These are phyloP conservation scores for Entamoeba nuttalli DNA, from an alignment of 208 protist genomes.

Conservation along the genomic window DNA sequence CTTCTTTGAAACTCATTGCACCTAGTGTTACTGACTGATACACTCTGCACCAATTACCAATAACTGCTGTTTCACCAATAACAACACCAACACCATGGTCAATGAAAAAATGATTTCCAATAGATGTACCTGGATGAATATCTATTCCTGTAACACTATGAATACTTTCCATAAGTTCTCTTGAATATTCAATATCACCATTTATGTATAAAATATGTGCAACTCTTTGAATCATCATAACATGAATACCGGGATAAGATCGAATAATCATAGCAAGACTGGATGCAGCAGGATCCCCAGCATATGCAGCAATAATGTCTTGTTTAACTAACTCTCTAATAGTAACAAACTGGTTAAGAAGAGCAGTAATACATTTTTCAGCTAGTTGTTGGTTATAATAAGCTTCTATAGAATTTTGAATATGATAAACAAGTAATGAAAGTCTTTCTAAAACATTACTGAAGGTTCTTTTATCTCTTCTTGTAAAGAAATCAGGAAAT, in stretches of 20 bases:
- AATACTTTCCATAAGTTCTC: not conserved
- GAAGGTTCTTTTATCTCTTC: not conserved
- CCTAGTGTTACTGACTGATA: conserved; percentile 41
- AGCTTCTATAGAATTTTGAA: not conserved
- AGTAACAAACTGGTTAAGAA: not conserved
- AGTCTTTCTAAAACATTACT: not conserved
- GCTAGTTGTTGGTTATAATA: not conserved
- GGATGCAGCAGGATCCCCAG: not conserved
- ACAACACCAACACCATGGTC: conserved; percentile 41
- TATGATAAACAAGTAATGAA: not conserved
- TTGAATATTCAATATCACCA: not conserved
- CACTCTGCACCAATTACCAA: conserved; percentile 31
- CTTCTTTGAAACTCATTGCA: conserved; percentile 23
- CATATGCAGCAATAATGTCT: not conserved
- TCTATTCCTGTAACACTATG: conserved; percentile 22
- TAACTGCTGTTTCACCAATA: conserved; percentile 39
- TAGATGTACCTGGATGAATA: conserved; percentile 37
- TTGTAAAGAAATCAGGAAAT: not conserved
- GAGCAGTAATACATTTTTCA: not conserved
- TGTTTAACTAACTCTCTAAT: not conserved
- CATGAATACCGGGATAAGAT: not conserved
- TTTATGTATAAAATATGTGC: not conserved
- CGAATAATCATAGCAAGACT: not conserved
- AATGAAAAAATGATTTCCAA: conserved; percentile 33
- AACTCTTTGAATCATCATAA: not conserved